A percentile compares a stretch with the other conserved stretches of the same genome.
These are phyloP conservation scores for Chaetomiaceae sp. DNA, from an alignment of 2,329 filamentous ascomycete genomes.

Conservation along the genomic window DNA sequence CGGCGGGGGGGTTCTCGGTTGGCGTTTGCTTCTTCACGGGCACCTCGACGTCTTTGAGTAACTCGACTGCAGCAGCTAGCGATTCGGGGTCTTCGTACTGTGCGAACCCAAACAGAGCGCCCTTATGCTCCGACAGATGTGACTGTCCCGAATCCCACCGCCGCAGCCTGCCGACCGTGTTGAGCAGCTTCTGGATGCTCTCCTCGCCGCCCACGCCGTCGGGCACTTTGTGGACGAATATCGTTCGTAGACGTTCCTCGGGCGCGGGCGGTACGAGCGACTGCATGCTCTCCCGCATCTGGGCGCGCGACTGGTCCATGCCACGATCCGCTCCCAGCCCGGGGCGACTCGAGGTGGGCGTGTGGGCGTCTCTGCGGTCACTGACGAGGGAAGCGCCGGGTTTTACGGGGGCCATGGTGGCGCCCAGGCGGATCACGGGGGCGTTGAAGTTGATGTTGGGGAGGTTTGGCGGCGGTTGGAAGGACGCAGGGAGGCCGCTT, in stretches of 20 bases:
- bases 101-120: conserved; percentile 86
- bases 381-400: conserved; percentile 36
- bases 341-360: conserved; percentile 36
- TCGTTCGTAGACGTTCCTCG: conserved; percentile 86
- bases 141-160: conserved; percentile 75
- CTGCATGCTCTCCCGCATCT: conserved; percentile 62
- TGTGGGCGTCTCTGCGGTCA: conserved; percentile 43
- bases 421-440: conserved; percentile 88
- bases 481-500: conserved; percentile 72
- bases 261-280: conserved; percentile 72
- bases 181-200: conserved; percentile 70
- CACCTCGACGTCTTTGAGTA: conserved; percentile 75
- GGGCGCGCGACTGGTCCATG: conserved; percentile 60
- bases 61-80: conserved; percentile 74
- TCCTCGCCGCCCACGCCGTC: conserved; percentile 71
- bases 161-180: conserved; percentile 69
- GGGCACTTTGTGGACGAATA: conserved; percentile 83
- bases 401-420: conserved; percentile 55
- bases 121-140: conserved; percentile 61
- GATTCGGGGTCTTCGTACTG: conserved; percentile 91
- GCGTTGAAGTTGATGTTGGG: conserved; percentile 98
- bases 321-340: conserved; percentile 58
- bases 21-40: conserved; percentile 68
- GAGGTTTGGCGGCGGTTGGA: conserved; percentile 85
- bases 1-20: conserved; percentile 25